Evolutionary conservation across 805 yeast genomes (phyloP), one percentile per base, ranked within the genome.

Genomic region (Teunomyces panamensis): DNA sequence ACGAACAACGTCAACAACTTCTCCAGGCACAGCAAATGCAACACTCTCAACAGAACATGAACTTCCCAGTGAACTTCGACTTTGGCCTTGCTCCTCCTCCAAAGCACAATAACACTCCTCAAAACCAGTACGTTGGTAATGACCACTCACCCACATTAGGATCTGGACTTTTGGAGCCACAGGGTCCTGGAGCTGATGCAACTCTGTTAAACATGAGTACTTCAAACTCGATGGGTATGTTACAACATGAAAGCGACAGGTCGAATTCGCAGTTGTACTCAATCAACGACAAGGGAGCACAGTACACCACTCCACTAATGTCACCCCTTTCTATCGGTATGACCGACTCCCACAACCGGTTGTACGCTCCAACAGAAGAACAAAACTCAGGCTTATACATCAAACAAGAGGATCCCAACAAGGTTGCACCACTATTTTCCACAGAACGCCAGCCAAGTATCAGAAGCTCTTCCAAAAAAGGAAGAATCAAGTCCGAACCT

Each of bases 41-140:
- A 24, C 50, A 46, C 34, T n/a, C 32, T 44, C 32, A 41, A 16
- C 43, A 27, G 14, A 20, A 20, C 27, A 41, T 41, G 43, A 26
- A 28, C 13, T 56, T 57, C 44, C 64, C 62, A n/a, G 53, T 56
- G 9, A 59, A 59, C 36, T 58, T 62, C 49, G 64, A 60, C 46
- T 58, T 62, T 47, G 63, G 60, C 8, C 43, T 56, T 13, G 48
- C 11, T 13, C 43, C 32, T 16, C 34, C 41, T 17, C 41, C 28
- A 16, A 27, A 39, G 10, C 44, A 28, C 33, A 13, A 10, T 26
- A 27, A 41, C 24, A 13, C 26, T 8, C 33, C 30, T 20, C 32
- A 41, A 30, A 27, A 13, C 24, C 44, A 30, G n/a, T 41, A 35
- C 24, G n/a, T 13, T 3, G 44, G 32, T 11, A 27, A 41, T 14